Evolutionary conservation across 2,329 filamentous ascomycete species (phyloP).

Genomic region (Alternaria angustiovoidea): DNA sequence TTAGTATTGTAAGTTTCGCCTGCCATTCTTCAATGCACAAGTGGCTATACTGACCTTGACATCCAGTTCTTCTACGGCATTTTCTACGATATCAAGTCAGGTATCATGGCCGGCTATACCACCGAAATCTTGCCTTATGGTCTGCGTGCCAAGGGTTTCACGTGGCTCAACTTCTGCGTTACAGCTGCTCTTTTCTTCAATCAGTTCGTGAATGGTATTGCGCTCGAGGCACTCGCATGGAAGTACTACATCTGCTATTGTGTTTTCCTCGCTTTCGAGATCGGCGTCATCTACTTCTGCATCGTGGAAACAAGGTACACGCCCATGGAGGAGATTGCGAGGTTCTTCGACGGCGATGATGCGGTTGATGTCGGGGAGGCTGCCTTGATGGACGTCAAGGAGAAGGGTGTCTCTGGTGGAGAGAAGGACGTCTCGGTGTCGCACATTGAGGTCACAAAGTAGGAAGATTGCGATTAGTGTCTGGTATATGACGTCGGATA

Average conservation of each 20-base stretch:
- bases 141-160: slow-evolving; percentile 28
- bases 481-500: not conserved
- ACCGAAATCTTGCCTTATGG: slow-evolving; percentile 46
- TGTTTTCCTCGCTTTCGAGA: slow-evolving; percentile 23
- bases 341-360: slow-evolving; percentile 22
- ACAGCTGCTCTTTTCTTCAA: slow-evolving; percentile 22
- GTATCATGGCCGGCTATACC: slow-evolving; percentile 23
- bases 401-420: not conserved
- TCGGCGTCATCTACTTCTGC: slow-evolving; percentile 22
- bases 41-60: not conserved
- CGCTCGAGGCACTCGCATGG: slow-evolving; percentile 28
- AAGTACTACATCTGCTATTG: slow-evolving; percentile 20
- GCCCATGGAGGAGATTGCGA: slow-evolving; percentile 27
- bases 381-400: slow-evolving; percentile 22
- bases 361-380: slow-evolving; percentile 12
- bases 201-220: slow-evolving; percentile 27
- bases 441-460: slow-evolving; percentile 3
- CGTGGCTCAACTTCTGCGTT: slow-evolving; percentile 16
- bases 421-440: slow-evolving; percentile 8
- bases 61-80: slow-evolving; percentile 20
- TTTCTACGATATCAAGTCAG: slow-evolving; percentile 21
- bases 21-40: not conserved
- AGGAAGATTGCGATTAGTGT: not conserved
- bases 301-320: slow-evolving; percentile 28
- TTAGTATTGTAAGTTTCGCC: slow-evolving; percentile 9